A percentile compares a stretch with the other conserved stretches of the same genome.
Evolutionary conservation across 345 rosid species (phyloP).

Genomic region (Eucalyptus rudis): DNA sequence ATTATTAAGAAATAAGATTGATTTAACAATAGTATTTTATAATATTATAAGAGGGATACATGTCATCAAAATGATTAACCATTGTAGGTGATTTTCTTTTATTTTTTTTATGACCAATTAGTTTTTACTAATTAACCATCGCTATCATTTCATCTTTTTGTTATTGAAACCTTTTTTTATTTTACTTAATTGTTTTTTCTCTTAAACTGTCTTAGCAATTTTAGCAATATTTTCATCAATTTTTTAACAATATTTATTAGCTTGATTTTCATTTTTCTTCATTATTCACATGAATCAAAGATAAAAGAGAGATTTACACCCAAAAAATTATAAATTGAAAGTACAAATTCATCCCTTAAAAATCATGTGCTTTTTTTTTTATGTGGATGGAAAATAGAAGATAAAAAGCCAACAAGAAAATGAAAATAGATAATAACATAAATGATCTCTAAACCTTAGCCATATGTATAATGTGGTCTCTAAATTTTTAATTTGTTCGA

Average conservation of each 20-base stretch:
- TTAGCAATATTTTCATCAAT: background rate
- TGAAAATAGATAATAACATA: background rate
- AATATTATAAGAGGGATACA: background rate
- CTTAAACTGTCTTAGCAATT: background rate
- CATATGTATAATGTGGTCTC: rapidly evolving
- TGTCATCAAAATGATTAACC: background rate
- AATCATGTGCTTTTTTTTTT: no score
- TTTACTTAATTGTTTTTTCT: background rate
- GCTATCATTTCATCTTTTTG: background rate
- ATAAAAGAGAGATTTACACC: background rate
- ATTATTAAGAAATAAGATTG: background rate
- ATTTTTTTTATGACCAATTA: background rate
- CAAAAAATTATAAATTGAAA: background rate
- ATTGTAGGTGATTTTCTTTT: background rate
- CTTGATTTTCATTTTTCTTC: background rate
- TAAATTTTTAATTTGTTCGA: no score
- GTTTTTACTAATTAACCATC: background rate
- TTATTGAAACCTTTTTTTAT: background rate
- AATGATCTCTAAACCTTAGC: rapidly evolving
- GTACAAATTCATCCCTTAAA: no score
- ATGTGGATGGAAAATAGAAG: background rate
- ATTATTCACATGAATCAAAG: background rate
- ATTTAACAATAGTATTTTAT: background rate
- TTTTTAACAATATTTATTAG: background rate
- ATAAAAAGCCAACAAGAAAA: background rate